phyloP scores from a whole-genome alignment of 805 yeast species.

The Kluyveromyces starmeri region DNA sequence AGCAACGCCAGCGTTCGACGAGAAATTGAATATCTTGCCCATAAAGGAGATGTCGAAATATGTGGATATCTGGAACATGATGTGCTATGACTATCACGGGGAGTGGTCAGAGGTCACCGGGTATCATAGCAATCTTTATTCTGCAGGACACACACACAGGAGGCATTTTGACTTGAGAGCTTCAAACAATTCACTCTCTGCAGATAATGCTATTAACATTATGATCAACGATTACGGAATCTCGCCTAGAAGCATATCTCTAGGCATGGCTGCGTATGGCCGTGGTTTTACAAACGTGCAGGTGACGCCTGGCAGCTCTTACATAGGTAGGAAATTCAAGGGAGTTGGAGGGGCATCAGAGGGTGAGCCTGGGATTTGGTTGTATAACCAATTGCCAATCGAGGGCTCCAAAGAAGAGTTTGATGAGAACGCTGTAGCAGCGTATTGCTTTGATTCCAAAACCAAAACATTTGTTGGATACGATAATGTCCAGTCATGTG shows the following conservation, averaged over 20 bases:
- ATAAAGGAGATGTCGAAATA: constrained; percentile 47
- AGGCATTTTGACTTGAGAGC: constrained; percentile 9
- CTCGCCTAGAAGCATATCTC: constrained; percentile 41
- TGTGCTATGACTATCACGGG: constrained; percentile 88
- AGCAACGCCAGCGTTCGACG: constrained; percentile 66
- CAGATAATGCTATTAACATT: constrained; percentile 38
- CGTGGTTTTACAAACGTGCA: constrained; percentile 38
- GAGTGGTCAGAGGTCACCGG: constrained; percentile 56
- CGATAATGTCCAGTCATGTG: constrained; percentile 51
- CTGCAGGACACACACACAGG: constrained; percentile 8
- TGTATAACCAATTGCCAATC: constrained; percentile 48
- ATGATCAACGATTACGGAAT: constrained; percentile 37
- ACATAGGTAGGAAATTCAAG: constrained; percentile 33
- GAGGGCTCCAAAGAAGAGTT: constrained; percentile 36
- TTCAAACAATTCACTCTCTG: constrained; percentile 35
- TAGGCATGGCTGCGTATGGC: constrained; percentile 91
- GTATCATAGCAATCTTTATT: constrained; percentile 62
- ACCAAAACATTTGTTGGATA: constrained; percentile 44
- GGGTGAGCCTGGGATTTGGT: constrained; percentile 44
- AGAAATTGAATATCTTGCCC: constrained; percentile 35
- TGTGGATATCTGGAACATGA: constrained; percentile 69
- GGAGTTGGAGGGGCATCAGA: constrained; percentile 37
- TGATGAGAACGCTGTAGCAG: constrained; percentile 47
- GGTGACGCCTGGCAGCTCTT: constrained; percentile 15
- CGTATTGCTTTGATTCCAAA: constrained; percentile 39